phyloP scores from a whole-genome alignment of 177 flowering plant species.

The Telopea speciosissima region DNA sequence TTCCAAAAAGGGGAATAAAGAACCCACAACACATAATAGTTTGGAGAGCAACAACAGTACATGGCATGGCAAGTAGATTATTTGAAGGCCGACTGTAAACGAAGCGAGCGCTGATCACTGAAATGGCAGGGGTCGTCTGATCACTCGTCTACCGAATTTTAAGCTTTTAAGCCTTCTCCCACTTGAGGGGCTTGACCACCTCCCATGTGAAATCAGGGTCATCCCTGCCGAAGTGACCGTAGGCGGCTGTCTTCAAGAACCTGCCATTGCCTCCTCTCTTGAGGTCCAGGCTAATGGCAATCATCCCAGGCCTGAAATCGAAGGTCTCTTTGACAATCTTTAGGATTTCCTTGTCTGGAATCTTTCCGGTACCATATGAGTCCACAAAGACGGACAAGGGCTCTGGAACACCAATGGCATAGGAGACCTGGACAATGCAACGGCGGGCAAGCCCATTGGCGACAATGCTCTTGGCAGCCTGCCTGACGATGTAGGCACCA shows the following conservation, averaged over 20 bases:
- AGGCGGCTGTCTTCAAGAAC: constrained; percentile 55
- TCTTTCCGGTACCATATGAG: constrained; percentile 45
- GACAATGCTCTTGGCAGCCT: constrained; percentile 64
- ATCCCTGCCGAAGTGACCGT: constrained; percentile 58
- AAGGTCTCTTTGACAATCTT: constrained; percentile 49
- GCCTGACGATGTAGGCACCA: constrained; percentile 55
- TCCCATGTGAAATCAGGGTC: constrained; percentile 64
- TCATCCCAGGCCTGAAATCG: constrained; percentile 65
- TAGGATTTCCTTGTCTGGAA: constrained; percentile 51
- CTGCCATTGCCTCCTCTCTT: constrained; percentile 49
- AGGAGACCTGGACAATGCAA: constrained; percentile 58
- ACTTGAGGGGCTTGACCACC: constrained; percentile 51
- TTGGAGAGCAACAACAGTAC: background rate
- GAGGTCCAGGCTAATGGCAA: constrained; percentile 46
- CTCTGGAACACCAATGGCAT: constrained; percentile 64
- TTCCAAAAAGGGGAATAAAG: no score
- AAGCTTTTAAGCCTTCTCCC: constrained; percentile 35
- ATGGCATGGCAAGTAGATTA: background rate
- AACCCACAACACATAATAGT: no score
- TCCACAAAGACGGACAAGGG: constrained; percentile 57
- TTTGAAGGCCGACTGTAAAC: background rate
- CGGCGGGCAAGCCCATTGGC: constrained; percentile 50
- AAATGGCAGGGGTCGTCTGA: background rate
- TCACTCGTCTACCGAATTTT: background rate
- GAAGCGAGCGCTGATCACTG: background rate